Evolutionary conservation across 169 alveolate species (phyloP).

Genomic region (Plasmodium gaboni): DNA sequence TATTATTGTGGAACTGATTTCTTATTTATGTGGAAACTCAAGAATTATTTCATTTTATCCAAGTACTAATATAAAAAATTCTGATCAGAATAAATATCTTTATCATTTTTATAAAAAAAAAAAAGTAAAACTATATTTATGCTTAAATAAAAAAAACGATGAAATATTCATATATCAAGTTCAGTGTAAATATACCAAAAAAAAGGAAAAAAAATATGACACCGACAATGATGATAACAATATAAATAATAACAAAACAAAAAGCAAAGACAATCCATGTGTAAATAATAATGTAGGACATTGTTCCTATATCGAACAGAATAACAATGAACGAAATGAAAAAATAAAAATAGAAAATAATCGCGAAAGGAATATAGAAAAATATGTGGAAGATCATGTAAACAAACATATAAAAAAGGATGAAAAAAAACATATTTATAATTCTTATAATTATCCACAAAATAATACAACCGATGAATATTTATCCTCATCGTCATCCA

Average conservation of each 20-base stretch:
- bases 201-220: not conserved
- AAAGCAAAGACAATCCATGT: not conserved
- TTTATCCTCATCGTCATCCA: not conserved
- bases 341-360: not conserved
- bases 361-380: too few species aligned
- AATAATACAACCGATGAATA: not conserved
- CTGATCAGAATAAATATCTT: slow-evolving; percentile 58
- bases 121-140: slow-evolving; percentile 44
- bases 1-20: slow-evolving; percentile 70
- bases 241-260: not conserved
- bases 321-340: not conserved
- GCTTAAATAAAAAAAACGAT: slow-evolving; percentile 45
- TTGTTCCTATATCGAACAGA: not conserved
- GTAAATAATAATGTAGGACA: not conserved
- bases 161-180: slow-evolving; percentile 66
- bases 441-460: not conserved
- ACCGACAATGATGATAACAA: not conserved
- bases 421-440: not conserved
- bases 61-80: slow-evolving; percentile 37
- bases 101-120: slow-evolving; percentile 68
- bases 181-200: slow-evolving; percentile 24
- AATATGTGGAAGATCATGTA: not conserved
- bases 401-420: not conserved
- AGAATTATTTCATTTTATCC: slow-evolving; percentile 61
- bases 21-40: slow-evolving; percentile 66